Base-by-base conservation (phyloP, 495 filamentous ascomycete genomes). In the Apodospora peruviana region DNA sequence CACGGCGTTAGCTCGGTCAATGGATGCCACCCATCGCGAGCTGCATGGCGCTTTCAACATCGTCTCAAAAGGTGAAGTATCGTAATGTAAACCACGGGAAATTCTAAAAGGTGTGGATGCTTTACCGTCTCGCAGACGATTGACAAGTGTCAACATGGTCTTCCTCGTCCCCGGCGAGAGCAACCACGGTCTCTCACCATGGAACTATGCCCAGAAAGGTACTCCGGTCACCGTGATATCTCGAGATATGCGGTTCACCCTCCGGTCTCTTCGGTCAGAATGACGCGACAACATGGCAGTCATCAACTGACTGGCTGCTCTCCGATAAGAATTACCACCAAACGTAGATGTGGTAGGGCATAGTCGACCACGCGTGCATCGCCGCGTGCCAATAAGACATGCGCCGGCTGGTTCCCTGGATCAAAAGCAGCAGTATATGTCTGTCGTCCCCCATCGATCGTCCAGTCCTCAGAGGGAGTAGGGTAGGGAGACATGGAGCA, bases 401-500 rank as follows among this genome's bases (percentile, higher is more conserved):
- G 29, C 35, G 39, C 27, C 48, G 36, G 29, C n/a, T 11, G 19
- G 45, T 38, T 38, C 25, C 34, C 41, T 39, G 35, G 50, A 47
- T 48, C 44, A 45, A 39, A 44, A 32, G 24, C 25, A 18, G 19
- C 12, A 22, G 12, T 23, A 5, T 23, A 11, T 27, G 4, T 23
- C 40, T 3, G 14, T 17, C 11, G 12, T 43, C 21, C 40, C 19
- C 11, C 32, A 35, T 40, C 24, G 25, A 45, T 45, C 45, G 36
- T 21, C 45, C 12, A n/a, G n/a, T n/a, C n/a, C n/a, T 46, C 17
- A 17, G 42, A 21, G 32, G 37, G 48, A 21, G 50, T 55, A 54
- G 47, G 53, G 53, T 45, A 50, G 41, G 50, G 50, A 24, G 52
- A 50, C 50, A 50, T 49, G 36, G 47, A 23, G 22, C 32, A 51